Evolutionary conservation across 768 basidiomycete genomes (phyloP).

Genomic region (Termitomyces sp.): DNA sequence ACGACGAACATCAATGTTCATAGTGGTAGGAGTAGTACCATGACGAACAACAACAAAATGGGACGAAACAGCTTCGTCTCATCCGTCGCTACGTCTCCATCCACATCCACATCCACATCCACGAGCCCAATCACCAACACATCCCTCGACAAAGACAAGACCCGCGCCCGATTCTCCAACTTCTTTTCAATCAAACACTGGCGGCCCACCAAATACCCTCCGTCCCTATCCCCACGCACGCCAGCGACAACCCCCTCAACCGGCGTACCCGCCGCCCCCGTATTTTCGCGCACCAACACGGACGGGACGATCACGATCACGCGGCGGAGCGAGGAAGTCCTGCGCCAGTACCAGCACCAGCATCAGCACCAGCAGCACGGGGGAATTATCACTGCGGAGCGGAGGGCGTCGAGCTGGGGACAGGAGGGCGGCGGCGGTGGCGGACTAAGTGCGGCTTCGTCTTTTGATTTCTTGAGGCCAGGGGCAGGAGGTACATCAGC

Average conservation of each 20-base stretch:
- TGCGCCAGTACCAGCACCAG: slow-evolving; percentile 18
- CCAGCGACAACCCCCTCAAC: not conserved
- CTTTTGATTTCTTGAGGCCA: slow-evolving; percentile 37
- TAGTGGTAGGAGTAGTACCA: not conserved
- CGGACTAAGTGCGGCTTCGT: slow-evolving; percentile 26
- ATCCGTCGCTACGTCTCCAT: not conserved
- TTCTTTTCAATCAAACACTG: slow-evolving; percentile 25
- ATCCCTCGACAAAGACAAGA: slow-evolving; percentile 1
- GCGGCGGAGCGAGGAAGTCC: slow-evolving; percentile 44
- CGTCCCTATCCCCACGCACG: not conserved
- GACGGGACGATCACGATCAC: slow-evolving; percentile 3
- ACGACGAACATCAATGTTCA: not conserved
- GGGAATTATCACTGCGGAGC: slow-evolving; percentile 33
- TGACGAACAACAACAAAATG: too few relatives aligned
- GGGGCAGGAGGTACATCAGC: slow-evolving; percentile 23
- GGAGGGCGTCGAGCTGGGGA: slow-evolving; percentile 36
- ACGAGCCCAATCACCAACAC: not conserved
- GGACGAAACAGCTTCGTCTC: not conserved
- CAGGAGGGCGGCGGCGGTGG: slow-evolving; percentile 27
- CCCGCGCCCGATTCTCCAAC: slow-evolving; percentile 23
- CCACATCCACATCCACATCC: not conserved
- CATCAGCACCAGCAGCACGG: not conserved
- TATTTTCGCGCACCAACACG: not conserved
- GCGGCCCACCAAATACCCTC: slow-evolving; percentile 21
- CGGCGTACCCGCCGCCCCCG: not conserved